Evolutionary conservation across 1,139 yeast species (phyloP), one percentile per base, ranked within the genome.

Genomic region (Geotrichum australiense): DNA sequence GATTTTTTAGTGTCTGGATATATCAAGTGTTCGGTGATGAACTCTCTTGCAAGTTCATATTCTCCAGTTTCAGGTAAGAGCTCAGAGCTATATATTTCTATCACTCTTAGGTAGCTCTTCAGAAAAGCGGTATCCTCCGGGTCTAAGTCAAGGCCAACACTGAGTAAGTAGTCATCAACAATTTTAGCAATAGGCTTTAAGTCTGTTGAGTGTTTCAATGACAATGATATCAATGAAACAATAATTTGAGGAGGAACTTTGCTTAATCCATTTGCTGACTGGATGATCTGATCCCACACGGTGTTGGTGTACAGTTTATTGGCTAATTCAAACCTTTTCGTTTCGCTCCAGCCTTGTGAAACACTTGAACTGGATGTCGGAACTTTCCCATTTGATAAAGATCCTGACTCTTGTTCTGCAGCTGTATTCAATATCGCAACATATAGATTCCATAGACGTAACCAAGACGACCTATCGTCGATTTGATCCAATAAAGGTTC

Each of bases 371-470:
- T 41, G 7, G 35, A 28, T 8, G 36, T 21, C 7, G 39, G 38
- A 11, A 32, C 12, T 27, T 18, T 24, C 4, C 7, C 27, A 12
- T 23, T 29, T 5, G 27, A 12, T 10, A 19, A 15, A 12, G 25
- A 7, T n/a, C 16, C 7, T 2, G 16, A 6, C 19, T 19, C 24
- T 18, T 44, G 44, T 12, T 44, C 43, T 4, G 38, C 41, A 11
- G 47, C 47, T 8, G 35, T 27, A 8, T 37, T 41, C 7, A 44
- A 22, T 10, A 44, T 35, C 4, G 47, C 47, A 20, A 44, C 19
- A 18, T 44, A 32, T 8, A 44, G 29, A 27, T 44, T 44, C 47
- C 47, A 44, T 16, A 44, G 27, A n/a, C 43, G 27, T 11, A 19
- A 20, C 43, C 43, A 36, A 18, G 24, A 5, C 8, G 14, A 10